Evolutionary conservation across 2,329 filamentous ascomycete genomes (phyloP), one percentile per base, ranked within the genome.

Genomic region (Juglanconis oblonga): DNA sequence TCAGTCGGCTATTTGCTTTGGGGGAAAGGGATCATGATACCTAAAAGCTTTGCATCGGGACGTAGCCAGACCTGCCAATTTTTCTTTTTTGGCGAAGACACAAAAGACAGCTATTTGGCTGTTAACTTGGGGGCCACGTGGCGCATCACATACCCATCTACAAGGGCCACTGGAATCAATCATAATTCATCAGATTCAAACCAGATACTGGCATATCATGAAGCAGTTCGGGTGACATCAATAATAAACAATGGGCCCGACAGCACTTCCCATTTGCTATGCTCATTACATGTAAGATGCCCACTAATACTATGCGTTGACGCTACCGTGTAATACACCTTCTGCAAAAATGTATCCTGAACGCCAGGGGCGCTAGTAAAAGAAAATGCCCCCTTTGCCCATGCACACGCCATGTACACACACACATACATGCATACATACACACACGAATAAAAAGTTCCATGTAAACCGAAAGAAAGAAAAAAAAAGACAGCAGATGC

Each of bases 11-110:
- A 31, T 45, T 45, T 33, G 47, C 29, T 57, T 29, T 14, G 35
- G 17, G 36, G n/a, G 14, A 14, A 33, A 50, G 29, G 38, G 8
- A 51, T 44, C 51, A 63, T 63, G 61, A 63, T 63, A 63, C 61
- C 61, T 61, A 54, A 57, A 17, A 31, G 29, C 47, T 61, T 49
- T 57, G 54, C 54, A 49, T 55, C 33, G 47, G 58, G 17, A 24
- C 24, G 38, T 45, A 55, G 52, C 45, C 57, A 55, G 58, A 55
- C 54, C 48, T 60, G 57, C 60, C 57, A 52, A 48, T 48, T 31
- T 31, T 13, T 42, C 1, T 13, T 42, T 9, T 45, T 51, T 31
- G 11, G 10, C 14, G 17, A 24, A 49, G 29, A 14, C 24, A 8
- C 31, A 31, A 47, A 55, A 32, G 40, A 48, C 32, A 55, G 51